Conservation (phyloP, 805 yeast species). For the Wickerhamiella sergipiensis region DNA sequence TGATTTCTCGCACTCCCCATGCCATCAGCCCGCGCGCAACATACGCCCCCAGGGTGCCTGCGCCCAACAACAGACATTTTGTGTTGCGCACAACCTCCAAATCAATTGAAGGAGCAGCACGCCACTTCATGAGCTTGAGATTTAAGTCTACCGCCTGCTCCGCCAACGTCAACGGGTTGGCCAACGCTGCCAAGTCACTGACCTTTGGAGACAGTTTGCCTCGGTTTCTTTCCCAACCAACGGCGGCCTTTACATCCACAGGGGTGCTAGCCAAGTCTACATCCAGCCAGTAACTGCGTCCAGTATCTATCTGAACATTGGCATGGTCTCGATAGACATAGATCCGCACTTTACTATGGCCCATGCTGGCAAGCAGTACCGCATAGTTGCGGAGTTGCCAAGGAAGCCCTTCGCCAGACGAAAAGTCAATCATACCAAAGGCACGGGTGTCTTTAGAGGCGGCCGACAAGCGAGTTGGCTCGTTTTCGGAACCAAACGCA, state of each 20-base stretch:
- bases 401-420: conserved; percentile 28
- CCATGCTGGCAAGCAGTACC: conserved; percentile 30
- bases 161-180: conserved; percentile 71
- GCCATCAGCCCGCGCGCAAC: conserved; percentile 77
- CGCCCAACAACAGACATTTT: conserved; percentile 71
- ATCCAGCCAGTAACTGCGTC: conserved; percentile 19
- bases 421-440: conserved; percentile 14
- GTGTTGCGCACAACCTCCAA: conserved; percentile 47
- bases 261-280: background rate
- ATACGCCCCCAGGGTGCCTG: conserved; percentile 92
- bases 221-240: conserved; percentile 78
- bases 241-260: conserved; percentile 27
- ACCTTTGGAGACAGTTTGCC: conserved; percentile 70
- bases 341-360: conserved; percentile 26
- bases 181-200: conserved; percentile 67
- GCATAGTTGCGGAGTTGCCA: conserved; percentile 47
- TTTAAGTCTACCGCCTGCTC: conserved; percentile 89
- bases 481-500: background rate
- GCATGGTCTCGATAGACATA: conserved; percentile 27
- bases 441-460: background rate
- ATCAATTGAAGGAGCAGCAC: conserved; percentile 72
- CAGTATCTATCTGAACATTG: conserved; percentile 6
- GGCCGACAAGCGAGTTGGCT: background rate
- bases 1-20: conserved; percentile 83
- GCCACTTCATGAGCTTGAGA: conserved; percentile 90